These are phyloP conservation scores for Melaleuca alternifolia DNA, from an alignment of 345 rosid species.

Conservation along the genomic window DNA sequence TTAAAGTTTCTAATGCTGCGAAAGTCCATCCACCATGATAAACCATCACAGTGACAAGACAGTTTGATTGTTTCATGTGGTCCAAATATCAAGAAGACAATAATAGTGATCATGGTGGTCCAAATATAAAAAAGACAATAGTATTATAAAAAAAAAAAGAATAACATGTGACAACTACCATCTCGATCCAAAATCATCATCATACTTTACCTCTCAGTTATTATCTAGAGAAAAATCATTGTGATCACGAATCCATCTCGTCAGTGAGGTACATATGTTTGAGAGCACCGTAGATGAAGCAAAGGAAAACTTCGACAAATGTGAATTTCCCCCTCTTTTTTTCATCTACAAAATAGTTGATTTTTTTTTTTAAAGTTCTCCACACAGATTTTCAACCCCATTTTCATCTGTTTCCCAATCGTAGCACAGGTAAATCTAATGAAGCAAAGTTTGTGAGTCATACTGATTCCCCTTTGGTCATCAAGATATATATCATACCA, in stretches of 20 bases:
- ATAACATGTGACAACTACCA: background rate
- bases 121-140: background rate
- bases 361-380: background rate
- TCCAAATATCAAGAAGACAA: background rate
- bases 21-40: background rate
- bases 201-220: background rate
- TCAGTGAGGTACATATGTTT: background rate
- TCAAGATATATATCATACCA: background rate
- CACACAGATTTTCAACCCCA: background rate
- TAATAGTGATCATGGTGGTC: background rate
- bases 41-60: background rate
- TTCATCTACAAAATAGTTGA: background rate
- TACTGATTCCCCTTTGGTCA: background rate
- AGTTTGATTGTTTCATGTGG: background rate
- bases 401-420: background rate
- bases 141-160: background rate
- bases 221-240: background rate
- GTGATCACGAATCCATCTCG: background rate
- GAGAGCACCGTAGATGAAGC: background rate
- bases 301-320: background rate
- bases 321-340: background rate
- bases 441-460: background rate
- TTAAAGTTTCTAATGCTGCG: background rate
- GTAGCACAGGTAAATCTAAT: background rate
- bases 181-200: background rate